Evolutionary conservation across 202 grass and related monocot genomes (phyloP).

Genomic region (Carex arenaria): DNA sequence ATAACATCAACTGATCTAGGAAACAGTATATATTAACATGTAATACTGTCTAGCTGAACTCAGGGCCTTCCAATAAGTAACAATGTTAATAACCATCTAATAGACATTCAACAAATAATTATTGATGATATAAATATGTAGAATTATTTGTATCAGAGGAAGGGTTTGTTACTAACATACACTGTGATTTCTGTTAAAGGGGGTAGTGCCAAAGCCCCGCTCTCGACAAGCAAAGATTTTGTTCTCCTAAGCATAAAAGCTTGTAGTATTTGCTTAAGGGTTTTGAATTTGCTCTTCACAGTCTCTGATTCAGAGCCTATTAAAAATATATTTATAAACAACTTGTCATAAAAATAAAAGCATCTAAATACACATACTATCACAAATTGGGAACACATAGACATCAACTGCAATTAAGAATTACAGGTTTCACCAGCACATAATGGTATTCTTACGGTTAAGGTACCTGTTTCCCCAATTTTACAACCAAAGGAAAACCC

Average conservation of each 20-base stretch:
- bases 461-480: background rate
- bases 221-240: conserved; percentile 71
- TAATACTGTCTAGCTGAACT: background rate
- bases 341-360: background rate
- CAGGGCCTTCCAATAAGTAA: background rate
- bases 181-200: conserved; percentile 85
- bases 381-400: background rate
- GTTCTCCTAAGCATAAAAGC: conserved; percentile 94
- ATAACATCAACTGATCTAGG: background rate
- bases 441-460: background rate
- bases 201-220: conserved; percentile 61
- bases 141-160: background rate
- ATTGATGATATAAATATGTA: conserved; percentile 12
- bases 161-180: conserved; percentile 43
- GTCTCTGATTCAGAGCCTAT: conserved; percentile 52
- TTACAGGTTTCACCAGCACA: background rate
- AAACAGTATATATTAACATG: background rate
- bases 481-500: background rate
- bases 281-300: conserved; percentile 61
- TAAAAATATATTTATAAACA: conserved; percentile 23
- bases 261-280: conserved; percentile 71
- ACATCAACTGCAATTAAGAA: background rate
- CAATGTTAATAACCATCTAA: background rate
- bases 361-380: background rate
- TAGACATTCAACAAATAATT: conserved; percentile 21